Evolutionary conservation across 2,329 filamentous ascomycete genomes (phyloP), one percentile per base, ranked within the genome.

Genomic region (Penicillium sp.): DNA sequence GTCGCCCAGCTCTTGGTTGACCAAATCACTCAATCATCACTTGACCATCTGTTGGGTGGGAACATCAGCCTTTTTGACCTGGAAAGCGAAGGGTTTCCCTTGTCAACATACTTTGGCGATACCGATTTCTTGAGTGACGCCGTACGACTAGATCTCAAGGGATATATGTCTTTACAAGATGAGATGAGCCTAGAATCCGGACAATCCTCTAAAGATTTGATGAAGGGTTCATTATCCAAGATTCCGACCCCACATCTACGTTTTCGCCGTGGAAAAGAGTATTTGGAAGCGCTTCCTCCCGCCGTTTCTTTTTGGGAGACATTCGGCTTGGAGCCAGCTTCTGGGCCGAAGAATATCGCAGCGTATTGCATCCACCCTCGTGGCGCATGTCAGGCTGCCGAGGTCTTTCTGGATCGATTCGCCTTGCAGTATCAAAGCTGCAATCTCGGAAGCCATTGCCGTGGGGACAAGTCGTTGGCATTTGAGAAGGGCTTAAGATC

Each of bases 241-340:
- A 52, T 79, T n/a, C 59, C 60, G 11, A 59, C 72, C 1, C 75
- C 75, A 2, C 71, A 76, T 50, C 52, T 82, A 20, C 69, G 71
- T 25, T 60, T 80, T 9, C 71, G 70, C 35, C 72, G 77, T 20
- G 70, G 69, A 6, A 72, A 74, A 26, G 66, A 67, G 25, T 66
- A 62, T 6, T 68, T 77, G 55, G 75, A 79, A 45, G 61, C 77
- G 33, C 63, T 79, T 10, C 72, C 76, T 3, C 66, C 76, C 6
- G 72, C 76, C 3, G 54, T 79, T 32, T 61, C 67, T 2, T 81
- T 80, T 48, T 81, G 78, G 78, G 76, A 80, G 45, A 69, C 74
- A 1, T 69, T 81, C 27, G 75, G 74, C 12, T 61, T 82, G 7
- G 71, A 72, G 27, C 78, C 78, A 22, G 67, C 69, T 26, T 71